Base-by-base conservation (phyloP, 345 rosid genomes). In the Noccaea caerulescens region DNA sequence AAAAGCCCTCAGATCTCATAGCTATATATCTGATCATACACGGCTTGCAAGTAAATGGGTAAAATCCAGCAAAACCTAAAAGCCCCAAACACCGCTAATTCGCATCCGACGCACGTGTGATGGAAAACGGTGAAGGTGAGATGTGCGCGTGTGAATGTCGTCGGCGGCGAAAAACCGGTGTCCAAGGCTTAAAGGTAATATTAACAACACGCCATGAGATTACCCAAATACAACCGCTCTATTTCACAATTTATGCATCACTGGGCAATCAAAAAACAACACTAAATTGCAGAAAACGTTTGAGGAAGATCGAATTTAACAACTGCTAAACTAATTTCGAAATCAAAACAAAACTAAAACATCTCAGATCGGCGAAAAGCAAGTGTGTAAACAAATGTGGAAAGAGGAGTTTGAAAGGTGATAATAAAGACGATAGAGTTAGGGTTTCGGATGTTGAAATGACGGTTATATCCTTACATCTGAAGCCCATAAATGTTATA, bases 1-100 rank as follows among this genome's bases (percentile, higher is more conserved):
- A 20, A 20, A 66, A 77, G 72, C 87, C 83, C 84, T 83, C 84
- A 78, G 83, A 85, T 80, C 82, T 85, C 87, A 81, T 78, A 83
- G 87, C 85, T 83, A 77, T 66, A 50, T 10, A 72, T 66, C 55
- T 64, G 66, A 80, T 80, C 87, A 81, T 76, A 10, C 69, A 63
- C 60, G 76, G 83, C 32, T 46, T 64, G 34, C 5, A 8, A 2
- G 76, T 78, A 61, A 59, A 63, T 10, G 75, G 61, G 5, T 46
- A 33, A 71, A 73, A 78, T 57, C 72, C 69, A 44, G 81, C 68
- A 71, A 69, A 66, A 69, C 76, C 72, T 39, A 70, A 27, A 77
- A 60, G 12, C 57, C 68, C 41, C 2, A 7, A 70, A 33, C 76
- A 72, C 64, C 58, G 12, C 61, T 10, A 32, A 42, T 13, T 32